Evolutionary conservation across 805 yeast species (phyloP).

Genomic region (Ogataea siamensis): DNA sequence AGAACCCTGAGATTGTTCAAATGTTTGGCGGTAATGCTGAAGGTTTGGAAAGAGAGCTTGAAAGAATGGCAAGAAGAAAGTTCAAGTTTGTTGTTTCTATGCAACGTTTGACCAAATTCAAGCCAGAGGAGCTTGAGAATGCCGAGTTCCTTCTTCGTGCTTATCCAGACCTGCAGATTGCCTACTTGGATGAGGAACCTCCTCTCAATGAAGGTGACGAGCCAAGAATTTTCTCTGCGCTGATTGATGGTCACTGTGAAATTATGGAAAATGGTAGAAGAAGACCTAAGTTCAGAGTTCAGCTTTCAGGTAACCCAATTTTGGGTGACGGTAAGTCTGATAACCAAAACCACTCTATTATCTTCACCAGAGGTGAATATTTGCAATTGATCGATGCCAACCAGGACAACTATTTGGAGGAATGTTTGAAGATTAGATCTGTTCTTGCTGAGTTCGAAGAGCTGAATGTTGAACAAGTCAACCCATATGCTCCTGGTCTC

Average conservation of each 20-base stretch:
- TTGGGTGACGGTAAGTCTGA: slow-evolving; percentile 89
- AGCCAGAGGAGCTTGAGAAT: slow-evolving; percentile 71
- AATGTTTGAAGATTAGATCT: slow-evolving; percentile 79
- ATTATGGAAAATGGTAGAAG: slow-evolving; percentile 69
- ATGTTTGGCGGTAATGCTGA: slow-evolving; percentile 99
- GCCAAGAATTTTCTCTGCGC: slow-evolving; percentile 68
- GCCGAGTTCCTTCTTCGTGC: slow-evolving; percentile 80
- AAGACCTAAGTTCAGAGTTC: slow-evolving; percentile 73
- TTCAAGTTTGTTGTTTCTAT: slow-evolving; percentile 79
- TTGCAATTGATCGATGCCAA: slow-evolving; percentile 83
- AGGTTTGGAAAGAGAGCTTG: slow-evolving; percentile 91
- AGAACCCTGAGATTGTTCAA: slow-evolving; percentile 92
- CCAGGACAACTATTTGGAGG: slow-evolving; percentile 83
- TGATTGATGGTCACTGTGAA: slow-evolving; percentile 80
- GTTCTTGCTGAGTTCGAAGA: slow-evolving; percentile 83
- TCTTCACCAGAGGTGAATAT: slow-evolving; percentile 82
- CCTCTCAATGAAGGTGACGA: slow-evolving; percentile 69
- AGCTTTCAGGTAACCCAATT: slow-evolving; percentile 80
- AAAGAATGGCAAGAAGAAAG: slow-evolving; percentile 82
- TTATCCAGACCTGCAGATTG: slow-evolving; percentile 84
- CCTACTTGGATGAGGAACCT: slow-evolving; percentile 92
- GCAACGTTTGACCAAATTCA: slow-evolving; percentile 77
- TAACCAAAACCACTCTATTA: slow-evolving; percentile 78
- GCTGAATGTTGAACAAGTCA: slow-evolving; percentile 67
- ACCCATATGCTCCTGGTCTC: slow-evolving; percentile 77